Percentiles rank a stretch among this genome's conserved stretches.
Evolutionary conservation across 2,329 filamentous ascomycete genomes (phyloP).

Genomic region (Whalleya microplaca): DNA sequence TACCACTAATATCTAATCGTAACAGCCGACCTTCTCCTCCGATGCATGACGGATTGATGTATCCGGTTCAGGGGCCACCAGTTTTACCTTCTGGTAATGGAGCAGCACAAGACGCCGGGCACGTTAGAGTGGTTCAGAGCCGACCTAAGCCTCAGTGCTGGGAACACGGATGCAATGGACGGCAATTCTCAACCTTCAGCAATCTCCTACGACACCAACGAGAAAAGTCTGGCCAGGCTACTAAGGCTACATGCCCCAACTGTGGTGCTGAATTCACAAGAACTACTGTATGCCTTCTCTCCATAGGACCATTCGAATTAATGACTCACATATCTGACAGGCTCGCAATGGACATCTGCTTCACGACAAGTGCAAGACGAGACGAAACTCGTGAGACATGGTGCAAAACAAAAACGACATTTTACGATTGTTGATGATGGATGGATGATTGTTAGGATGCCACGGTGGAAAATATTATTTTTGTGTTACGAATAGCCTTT

Average conservation of each 20-base stretch:
- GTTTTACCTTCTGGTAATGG: constrained; percentile 41
- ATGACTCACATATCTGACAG: constrained; percentile 41
- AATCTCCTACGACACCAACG: constrained; percentile 90
- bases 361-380: constrained; percentile 91
- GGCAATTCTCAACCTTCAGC: constrained; percentile 95
- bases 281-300: constrained; percentile 54
- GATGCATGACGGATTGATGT: constrained; percentile 50
- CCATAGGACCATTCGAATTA: neutral
- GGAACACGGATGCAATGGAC: constrained; percentile 95
- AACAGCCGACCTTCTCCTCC: constrained; percentile 44
- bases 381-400: constrained; percentile 48
- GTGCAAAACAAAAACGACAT: constrained; percentile 8
- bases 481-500: constrained; percentile 11
- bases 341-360: constrained; percentile 84
- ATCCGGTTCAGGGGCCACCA: constrained; percentile 42
- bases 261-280: constrained; percentile 94
- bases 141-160: constrained; percentile 94
- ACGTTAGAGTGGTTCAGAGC: constrained; percentile 73
- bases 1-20: constrained; percentile 14
- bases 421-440: constrained; percentile 18
- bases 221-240: constrained; percentile 89
- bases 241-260: constrained; percentile 86
- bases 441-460: constrained; percentile 18
- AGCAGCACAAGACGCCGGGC: constrained; percentile 44
- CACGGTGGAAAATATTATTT: constrained; percentile 10